phyloP scores from a whole-genome alignment of 208 protist genomes.

The Leptomonas seymouri region DNA sequence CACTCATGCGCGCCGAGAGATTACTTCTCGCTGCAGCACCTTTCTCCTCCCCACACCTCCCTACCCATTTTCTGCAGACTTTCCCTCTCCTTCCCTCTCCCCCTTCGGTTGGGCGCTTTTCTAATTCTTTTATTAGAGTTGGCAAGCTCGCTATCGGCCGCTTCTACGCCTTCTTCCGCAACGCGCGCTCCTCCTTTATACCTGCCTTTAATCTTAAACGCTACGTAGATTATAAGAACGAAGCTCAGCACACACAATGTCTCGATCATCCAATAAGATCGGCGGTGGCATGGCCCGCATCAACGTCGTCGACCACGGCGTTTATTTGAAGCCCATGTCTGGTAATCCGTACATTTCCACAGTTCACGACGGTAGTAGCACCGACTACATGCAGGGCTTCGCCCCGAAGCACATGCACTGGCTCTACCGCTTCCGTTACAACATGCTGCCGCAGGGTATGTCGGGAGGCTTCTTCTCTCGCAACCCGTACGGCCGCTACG shows the following conservation, averaged over 20 bases:
- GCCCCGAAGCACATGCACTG: conserved; percentile 62
- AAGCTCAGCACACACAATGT: conserved; percentile 36
- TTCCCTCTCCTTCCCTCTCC: not conserved
- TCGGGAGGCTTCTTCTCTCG: conserved; percentile 72
- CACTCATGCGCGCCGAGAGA: too few species aligned
- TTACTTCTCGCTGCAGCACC: too few species aligned
- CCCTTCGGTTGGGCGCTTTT: not conserved
- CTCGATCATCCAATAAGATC: conserved; percentile 59
- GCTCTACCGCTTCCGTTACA: conserved; percentile 89
- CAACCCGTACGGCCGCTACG: conserved; percentile 81
- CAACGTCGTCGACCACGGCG: conserved; percentile 73
- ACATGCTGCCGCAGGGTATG: conserved; percentile 70
- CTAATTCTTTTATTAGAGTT: not conserved
- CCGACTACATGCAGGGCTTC: conserved; percentile 79
- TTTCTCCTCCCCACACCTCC: too few species aligned
- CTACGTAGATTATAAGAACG: not conserved
- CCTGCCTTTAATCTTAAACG: not conserved
- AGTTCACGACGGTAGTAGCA: conserved; percentile 73
- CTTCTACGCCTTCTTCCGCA: too few species aligned
- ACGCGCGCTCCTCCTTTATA: not conserved
- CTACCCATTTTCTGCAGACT: not conserved
- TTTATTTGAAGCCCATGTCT: conserved; percentile 74
- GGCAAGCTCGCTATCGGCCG: too few species aligned
- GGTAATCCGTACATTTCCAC: conserved; percentile 73
- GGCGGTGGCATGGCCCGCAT: conserved; percentile 51